Base-by-base conservation (phyloP, 2,329 filamentous ascomycete genomes). In the Ophiostoma sp. region DNA sequence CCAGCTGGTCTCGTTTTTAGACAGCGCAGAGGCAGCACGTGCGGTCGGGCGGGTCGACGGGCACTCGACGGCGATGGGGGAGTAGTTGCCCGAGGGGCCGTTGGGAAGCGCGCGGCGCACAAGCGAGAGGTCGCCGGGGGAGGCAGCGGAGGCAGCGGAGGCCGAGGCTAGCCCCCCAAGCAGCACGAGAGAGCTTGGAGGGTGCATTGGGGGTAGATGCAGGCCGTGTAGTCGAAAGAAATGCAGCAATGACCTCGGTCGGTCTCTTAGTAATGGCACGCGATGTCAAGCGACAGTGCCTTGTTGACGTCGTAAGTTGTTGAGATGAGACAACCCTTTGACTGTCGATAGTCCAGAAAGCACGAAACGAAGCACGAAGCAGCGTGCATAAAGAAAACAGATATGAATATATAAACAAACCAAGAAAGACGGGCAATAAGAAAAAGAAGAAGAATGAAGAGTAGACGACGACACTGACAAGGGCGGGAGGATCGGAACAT, bases 1-100 rank as follows among this genome's bases (percentile, higher is more conserved):
- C 92, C 93, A 97, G 75, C 84, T 79, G 52, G 81, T 83, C 79
- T 97, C 94, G 68, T 89, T 81, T 16, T 81, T 73, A 3, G 91
- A 94, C 9, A 97, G 79, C 0, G 75, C 74, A 40, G 78, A 77
- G 63, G 90, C 91, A 47, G 77, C 77, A 72, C 93, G 87, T 67
- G 96, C 85, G 1, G 81, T 82, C 0, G 93, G 93, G 62, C 86
- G 83, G n/a, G 81, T 81, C 6, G 81, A 79, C 4, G 93, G 92
- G 74, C 93, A 97, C 71, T 84, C 77, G 58, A 91, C 88, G 5
- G 79, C 76, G 45, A 82, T 79, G 0, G 93, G 93, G 1, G 87
- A 85, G 77, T 97, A 97, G 70, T 87, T 86, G 74, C 90, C 81
- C 38, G 76, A 77, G 0, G 79, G 78, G 3, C 75, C 74, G 72